A percentile compares a stretch with the other conserved stretches of the same genome.
phyloP scores from a whole-genome alignment of 805 yeast genomes.

The Metschnikowia santaceciliae region DNA sequence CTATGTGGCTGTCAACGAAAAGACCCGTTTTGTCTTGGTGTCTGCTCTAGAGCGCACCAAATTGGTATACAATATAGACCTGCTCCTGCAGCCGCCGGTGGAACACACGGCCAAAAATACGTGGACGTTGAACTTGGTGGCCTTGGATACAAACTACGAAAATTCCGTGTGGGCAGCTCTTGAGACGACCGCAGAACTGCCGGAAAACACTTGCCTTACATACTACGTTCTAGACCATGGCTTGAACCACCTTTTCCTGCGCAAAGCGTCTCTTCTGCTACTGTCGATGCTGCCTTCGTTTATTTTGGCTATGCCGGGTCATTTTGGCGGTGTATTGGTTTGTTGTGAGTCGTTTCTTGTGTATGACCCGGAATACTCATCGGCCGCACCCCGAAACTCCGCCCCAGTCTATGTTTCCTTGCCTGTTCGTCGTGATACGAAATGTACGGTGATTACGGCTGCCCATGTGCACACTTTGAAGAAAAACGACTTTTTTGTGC shows the following conservation, averaged over 20 bases:
- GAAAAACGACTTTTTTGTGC: conserved; percentile 53
- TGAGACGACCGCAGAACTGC: conserved; percentile 40
- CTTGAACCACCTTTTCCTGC: conserved; percentile 65
- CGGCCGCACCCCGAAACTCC: neutral
- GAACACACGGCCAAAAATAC: conserved; percentile 54
- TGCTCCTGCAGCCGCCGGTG: conserved; percentile 54
- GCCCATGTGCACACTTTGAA: conserved; percentile 68
- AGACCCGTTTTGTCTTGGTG: conserved; percentile 63
- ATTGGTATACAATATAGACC: conserved; percentile 59
- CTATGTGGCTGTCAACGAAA: conserved; percentile 65
- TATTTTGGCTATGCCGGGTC: conserved; percentile 69
- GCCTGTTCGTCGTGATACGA: conserved; percentile 43
- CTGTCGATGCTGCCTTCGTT: conserved; percentile 36
- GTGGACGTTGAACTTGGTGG: conserved; percentile 51
- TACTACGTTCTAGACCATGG: conserved; percentile 87
- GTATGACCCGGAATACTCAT: conserved; percentile 41
- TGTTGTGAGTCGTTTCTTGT: conserved; percentile 55
- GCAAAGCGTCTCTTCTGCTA: conserved; percentile 19
- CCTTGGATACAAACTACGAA: conserved; percentile 72
- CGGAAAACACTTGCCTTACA: conserved; percentile 34
- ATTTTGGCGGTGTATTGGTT: conserved; percentile 62
- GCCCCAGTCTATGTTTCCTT: conserved; percentile 40
- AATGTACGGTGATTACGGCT: conserved; percentile 39
- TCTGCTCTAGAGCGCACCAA: conserved; percentile 73
- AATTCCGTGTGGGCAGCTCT: conserved; percentile 83